Percentiles rank a stretch among this genome's conserved stretches.
These are phyloP conservation scores for Viridothelium virens DNA, from an alignment of 495 filamentous ascomycete genomes.

Conservation along the genomic window DNA sequence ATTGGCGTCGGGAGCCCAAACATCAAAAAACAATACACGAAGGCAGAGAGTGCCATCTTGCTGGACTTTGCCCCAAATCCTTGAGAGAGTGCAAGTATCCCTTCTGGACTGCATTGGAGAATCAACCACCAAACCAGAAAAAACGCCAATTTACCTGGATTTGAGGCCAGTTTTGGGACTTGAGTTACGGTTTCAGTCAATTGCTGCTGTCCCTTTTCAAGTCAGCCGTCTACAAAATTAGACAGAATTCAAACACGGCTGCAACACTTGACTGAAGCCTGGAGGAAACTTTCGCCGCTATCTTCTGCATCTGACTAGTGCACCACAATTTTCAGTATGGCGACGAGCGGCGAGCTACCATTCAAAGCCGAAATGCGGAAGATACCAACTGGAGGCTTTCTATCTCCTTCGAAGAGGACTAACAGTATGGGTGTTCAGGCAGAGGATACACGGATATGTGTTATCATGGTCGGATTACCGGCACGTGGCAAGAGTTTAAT, in stretches of 20 bases:
- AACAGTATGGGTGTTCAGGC: slow-evolving; percentile 58
- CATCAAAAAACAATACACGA: neutral
- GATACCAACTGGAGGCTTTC: slow-evolving; percentile 30
- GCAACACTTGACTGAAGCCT: no score
- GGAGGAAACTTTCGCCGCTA: no score
- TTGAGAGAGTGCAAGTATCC: neutral
- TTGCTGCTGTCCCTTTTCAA: neutral
- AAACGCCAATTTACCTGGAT: neutral
- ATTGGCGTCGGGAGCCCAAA: neutral
- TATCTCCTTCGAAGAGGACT: slow-evolving; percentile 37
- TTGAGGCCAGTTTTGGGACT: neutral
- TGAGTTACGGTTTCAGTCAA: neutral
- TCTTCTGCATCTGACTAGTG: no score
- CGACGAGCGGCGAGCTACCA: slow-evolving; percentile 23
- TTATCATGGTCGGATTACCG: slow-evolving; percentile 97
- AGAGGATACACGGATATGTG: slow-evolving; percentile 90
- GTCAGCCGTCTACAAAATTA: no score
- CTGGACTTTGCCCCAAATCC: neutral
- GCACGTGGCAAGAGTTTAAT: slow-evolving; percentile 95
- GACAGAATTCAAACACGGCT: no score
- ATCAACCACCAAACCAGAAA: neutral
- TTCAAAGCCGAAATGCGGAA: slow-evolving; percentile 29
- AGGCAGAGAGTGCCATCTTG: neutral
- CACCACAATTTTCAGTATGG: slow-evolving; percentile 15
- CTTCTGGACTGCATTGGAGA: neutral